Evolutionary conservation across 140 eudicot species (phyloP).

Genomic region (Oenanthe javanica): DNA sequence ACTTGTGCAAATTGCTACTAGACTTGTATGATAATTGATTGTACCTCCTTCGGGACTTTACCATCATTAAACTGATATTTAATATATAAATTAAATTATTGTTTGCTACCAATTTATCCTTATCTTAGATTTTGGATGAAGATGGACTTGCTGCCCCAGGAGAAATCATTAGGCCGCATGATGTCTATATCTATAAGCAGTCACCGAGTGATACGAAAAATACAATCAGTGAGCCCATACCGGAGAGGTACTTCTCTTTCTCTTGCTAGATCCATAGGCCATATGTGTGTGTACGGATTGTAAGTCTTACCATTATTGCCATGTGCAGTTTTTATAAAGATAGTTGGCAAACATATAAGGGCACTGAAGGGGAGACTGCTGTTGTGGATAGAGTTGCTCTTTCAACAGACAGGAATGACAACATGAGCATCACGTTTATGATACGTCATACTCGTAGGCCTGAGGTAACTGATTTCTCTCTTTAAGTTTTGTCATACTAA

Average conservation of each 20-base stretch:
- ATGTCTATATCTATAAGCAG: conserved; percentile 62
- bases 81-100: neutral
- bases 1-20: neutral
- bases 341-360: conserved; percentile 61
- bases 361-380: conserved; percentile 83
- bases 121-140: conserved; percentile 70
- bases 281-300: neutral
- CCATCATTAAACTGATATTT: neutral
- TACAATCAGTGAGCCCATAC: neutral
- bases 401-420: conserved; percentile 43
- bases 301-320: conserved; percentile 14
- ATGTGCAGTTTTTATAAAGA: conserved; percentile 48
- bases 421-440: conserved; percentile 64
- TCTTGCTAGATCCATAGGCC: neutral
- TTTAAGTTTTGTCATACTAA: neutral
- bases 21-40: neutral
- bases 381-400: conserved; percentile 88
- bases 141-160: conserved; percentile 99
- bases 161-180: conserved; percentile 68
- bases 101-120: neutral
- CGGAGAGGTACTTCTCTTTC: conserved; percentile 30
- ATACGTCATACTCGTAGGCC: conserved; percentile 96
- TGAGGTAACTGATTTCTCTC: conserved; percentile 48
- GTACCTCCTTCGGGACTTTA: neutral
- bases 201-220: conserved; percentile 44